These are phyloP conservation scores for Pedinophyceae sp. DNA, from an alignment of 139 green algal species.

Conservation along the genomic window DNA sequence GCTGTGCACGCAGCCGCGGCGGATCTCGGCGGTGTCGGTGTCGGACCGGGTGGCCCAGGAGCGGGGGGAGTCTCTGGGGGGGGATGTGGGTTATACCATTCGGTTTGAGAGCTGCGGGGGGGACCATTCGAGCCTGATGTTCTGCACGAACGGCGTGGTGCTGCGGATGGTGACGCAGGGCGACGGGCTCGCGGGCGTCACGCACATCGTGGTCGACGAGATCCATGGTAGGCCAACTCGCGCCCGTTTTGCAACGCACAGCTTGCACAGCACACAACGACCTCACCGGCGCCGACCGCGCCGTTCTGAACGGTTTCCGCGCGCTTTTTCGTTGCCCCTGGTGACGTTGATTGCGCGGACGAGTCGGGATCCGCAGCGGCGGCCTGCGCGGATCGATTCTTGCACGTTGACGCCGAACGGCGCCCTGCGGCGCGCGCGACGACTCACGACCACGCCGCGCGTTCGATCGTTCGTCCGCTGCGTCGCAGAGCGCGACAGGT, in stretches of 20 bases:
- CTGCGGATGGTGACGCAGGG: conserved; percentile 36
- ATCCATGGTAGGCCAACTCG: conserved; percentile 35
- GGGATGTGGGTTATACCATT: conserved; percentile 7
- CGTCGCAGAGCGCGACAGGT: conserved; percentile 45
- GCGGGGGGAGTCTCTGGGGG: conserved; percentile 6
- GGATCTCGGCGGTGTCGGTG: conserved; percentile 14
- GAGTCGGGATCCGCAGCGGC: too few species aligned
- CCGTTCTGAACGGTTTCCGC: too few species aligned
- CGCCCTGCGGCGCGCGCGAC: too few species aligned
- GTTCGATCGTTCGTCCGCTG: too few species aligned
- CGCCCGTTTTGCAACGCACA: too few species aligned
- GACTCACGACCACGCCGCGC: too few species aligned
- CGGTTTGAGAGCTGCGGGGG: conserved; percentile 10
- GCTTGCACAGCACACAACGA: too few species aligned
- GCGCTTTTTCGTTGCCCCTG: too few species aligned
- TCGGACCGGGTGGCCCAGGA: conserved; percentile 13
- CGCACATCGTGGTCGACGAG: conserved; percentile 42
- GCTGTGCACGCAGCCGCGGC: conserved; percentile 20
- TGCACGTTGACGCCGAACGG: too few species aligned
- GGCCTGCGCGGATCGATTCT: too few species aligned
- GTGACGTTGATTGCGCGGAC: too few species aligned
- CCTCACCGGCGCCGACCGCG: too few species aligned
- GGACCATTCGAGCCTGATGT: conserved; percentile 25
- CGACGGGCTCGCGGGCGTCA: conserved; percentile 14
- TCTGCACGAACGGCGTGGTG: conserved; percentile 66